Base-by-base conservation (phyloP, 768 basidiomycete species). In the Tubosaeta sp. region DNA sequence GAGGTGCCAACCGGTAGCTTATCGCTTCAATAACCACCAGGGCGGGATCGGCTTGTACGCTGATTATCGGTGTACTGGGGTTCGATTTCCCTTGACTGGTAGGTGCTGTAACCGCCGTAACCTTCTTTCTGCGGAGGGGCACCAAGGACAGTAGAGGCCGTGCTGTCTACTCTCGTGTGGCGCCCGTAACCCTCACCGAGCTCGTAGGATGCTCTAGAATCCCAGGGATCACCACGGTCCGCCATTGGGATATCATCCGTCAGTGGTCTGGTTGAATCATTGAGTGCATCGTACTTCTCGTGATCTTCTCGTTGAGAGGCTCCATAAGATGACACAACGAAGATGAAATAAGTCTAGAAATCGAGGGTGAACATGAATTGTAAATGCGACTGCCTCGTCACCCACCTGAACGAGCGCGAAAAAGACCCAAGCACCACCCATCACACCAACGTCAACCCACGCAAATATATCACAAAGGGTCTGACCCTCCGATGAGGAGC, bases 381-480 rank as follows among this genome's bases (percentile, higher is more conserved):
- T 22, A 34, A 39, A 14, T 39, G 12, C 2, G n/a, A n/a, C 31
- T 1, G 22, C 17, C 3, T 26, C 7, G 22, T 44, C 17, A 60
- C 84, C 59, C 68, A 86, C 87, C 67, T 95, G 92, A 33, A 89
- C 72, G 55, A 86, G 73, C n/a, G 79, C 81, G 26, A 97, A 74
- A 14, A 97, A 63, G 10, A 88, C 69, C 90, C 94, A 97, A 6
- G 97, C 74, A 8, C 82, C 91, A 17, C 78, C 87, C 92, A 98
- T 95, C 51, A 97, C 72, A 34, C 95, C 95, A 13, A 97, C 75
- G 61, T 90, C 88, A 10, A 91, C 88, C 91, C 93, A 97, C 5
- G 92, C 77, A 65, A 97, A 95, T 50, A 97, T 86, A 43, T 85
- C 76, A 71, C 97, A 99, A 22, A 98, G 76, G 6, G 80, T 83